Evolutionary conservation across 225 moss, liverwort and hornwort species (phyloP), one percentile per base, ranked within the genome.

Genomic region (Antitrichia curtipendula): DNA sequence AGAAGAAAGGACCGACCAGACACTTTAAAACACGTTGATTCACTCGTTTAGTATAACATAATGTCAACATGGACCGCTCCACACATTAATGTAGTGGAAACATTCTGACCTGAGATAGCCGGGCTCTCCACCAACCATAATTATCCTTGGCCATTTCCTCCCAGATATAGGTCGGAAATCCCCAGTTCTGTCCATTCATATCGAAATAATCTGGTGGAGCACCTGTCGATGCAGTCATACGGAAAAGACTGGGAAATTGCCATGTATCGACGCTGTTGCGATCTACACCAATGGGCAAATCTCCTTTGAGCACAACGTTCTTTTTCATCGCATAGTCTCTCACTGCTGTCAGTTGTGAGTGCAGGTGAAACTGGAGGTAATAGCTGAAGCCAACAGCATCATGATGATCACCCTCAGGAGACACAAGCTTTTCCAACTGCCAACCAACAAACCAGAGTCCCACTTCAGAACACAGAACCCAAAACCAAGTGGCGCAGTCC

Each of bases 101-200:
- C 47, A 58, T 57, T 83, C 86, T 59, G 60, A 97, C 97, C 96
- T 97, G 97, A 84, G 92, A 93, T 77, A 97, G 93, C 57, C 97
- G 95, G 40, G 95, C 95, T 88, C 96, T 94, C 97, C 97, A 97
- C 97, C 97, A 97, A 16, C 92, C 92, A 86, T 95, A 97, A 54
- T 97, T 95, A 82, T 97, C 97, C 88, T 96, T 97, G 18, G 95
- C 82, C 97, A 97, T 97, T 85, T 97, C 97, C 87, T 97, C 97
- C 97, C 97, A 97, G 84, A 94, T 89, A 75, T 97, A 97, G 17
- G 96, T 97, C 15, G 97, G 97, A 80, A 97, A 97, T 61, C 97
- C 97, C 97, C 97, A 97, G 68, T 97, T 97, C 82, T 97, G 97
- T 53, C 97, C 96, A 63, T 93, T 93, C 89, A 91, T 94, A 81